Conservation (phyloP, 2,329 filamentous ascomycete genomes). For the Monosporascus sp. region DNA sequence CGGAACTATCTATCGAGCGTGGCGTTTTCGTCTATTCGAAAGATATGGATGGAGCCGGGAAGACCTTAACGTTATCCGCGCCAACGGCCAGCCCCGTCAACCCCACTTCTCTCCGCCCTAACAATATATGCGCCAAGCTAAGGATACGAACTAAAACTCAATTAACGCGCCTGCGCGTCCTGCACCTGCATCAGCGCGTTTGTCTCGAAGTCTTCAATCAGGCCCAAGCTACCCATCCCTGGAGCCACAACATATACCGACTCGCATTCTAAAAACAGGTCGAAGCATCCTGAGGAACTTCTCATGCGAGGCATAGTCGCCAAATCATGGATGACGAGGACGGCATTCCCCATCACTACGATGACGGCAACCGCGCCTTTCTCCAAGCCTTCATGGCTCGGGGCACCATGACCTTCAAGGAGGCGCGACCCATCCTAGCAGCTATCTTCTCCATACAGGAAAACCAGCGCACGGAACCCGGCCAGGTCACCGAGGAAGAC, state of each 20-base stretch:
- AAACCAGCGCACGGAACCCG: constrained; percentile 32
- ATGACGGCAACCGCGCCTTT: constrained; percentile 76
- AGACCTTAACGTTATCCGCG: too few relatives aligned
- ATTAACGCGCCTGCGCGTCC: constrained; percentile 8
- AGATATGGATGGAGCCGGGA: too few relatives aligned
- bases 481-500: constrained; percentile 63
- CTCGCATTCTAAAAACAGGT: background rate
- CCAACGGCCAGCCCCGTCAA: too few relatives aligned
- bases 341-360: constrained; percentile 33
- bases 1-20: too few relatives aligned
- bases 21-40: too few relatives aligned
- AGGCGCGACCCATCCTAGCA: constrained; percentile 70
- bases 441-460: constrained; percentile 61
- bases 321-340: constrained; percentile 24
- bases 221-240: too few relatives aligned
- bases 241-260: background rate
- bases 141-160: background rate
- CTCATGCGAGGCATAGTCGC: background rate
- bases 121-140: background rate
- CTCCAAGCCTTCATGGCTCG: constrained; percentile 81
- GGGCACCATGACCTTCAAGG: constrained; percentile 68
- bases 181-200: background rate
- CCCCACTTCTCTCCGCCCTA: too few relatives aligned
- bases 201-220: background rate
- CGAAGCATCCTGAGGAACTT: background rate